A percentile compares a stretch with the other conserved stretches of the same genome.
Evolutionary conservation across 2,329 filamentous ascomycete species (phyloP).

Genomic region (Hymenoscyphus infarciens): DNA sequence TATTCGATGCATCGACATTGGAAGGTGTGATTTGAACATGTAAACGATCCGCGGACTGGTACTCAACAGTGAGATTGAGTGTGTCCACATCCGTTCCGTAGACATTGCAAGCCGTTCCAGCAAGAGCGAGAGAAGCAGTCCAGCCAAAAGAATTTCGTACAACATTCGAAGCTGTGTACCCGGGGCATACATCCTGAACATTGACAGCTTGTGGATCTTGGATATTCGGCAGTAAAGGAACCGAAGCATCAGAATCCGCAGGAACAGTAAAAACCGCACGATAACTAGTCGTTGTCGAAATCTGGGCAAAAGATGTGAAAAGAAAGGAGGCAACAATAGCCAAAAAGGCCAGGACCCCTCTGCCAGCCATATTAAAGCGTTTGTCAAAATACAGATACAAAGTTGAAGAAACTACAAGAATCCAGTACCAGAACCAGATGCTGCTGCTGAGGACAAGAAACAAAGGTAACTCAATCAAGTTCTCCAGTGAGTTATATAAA

Average conservation of each 20-base stretch:
- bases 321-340: constrained; percentile 17
- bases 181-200: constrained; percentile 53
- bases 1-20: constrained; percentile 57
- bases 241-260: constrained; percentile 43
- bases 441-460: background rate
- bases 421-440: constrained; percentile 17
- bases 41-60: constrained; percentile 61
- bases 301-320: constrained; percentile 18
- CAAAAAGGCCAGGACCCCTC: constrained; percentile 15
- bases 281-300: constrained; percentile 23
- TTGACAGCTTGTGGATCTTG: constrained; percentile 60
- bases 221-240: constrained; percentile 57
- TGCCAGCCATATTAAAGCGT: constrained; percentile 19
- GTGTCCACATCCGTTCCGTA: constrained; percentile 73
- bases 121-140: constrained; percentile 66
- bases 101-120: constrained; percentile 68
- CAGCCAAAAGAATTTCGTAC: constrained; percentile 50
- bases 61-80: constrained; percentile 64
- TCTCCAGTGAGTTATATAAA: background rate
- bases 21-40: constrained; percentile 68
- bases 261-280: constrained; percentile 44
- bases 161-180: constrained; percentile 64
- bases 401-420: constrained; percentile 14
- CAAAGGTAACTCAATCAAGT: background rate
- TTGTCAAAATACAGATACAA: constrained; percentile 8